Evolutionary conservation across 306 rosid species (phyloP).

Genomic region (Quercus rubra): DNA sequence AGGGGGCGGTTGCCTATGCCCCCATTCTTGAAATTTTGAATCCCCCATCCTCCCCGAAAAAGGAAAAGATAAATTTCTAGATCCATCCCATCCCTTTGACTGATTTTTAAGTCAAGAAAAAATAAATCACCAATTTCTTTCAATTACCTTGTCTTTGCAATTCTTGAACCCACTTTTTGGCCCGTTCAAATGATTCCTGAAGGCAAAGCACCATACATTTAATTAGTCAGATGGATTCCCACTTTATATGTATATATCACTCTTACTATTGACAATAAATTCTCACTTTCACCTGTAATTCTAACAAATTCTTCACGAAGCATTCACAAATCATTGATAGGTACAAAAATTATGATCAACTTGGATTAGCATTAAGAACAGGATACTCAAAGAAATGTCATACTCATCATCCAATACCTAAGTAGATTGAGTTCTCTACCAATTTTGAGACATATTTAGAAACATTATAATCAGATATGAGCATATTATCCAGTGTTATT

Average conservation of each 20-base stretch:
- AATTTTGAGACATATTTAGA: neutral
- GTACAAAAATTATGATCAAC: neutral
- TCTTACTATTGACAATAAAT: neutral
- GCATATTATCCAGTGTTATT: no score
- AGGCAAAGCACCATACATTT: conserved; percentile 17
- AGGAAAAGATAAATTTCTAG: no score
- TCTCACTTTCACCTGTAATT: neutral
- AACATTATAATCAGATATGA: neutral
- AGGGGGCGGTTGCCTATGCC: no score
- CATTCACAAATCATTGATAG: neutral
- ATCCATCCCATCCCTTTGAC: no score
- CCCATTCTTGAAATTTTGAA: no score
- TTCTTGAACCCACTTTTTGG: conserved; percentile 85
- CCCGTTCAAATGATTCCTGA: conserved; percentile 73
- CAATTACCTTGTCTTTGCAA: conserved; percentile 78
- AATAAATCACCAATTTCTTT: neutral
- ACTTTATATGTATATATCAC: neutral
- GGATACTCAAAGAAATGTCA: neutral
- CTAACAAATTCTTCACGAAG: neutral
- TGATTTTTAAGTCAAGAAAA: no score
- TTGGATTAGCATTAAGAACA: neutral
- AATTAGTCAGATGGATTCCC: conserved; percentile 3
- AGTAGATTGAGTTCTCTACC: neutral
- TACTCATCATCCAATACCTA: neutral
- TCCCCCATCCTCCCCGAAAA: no score